Evolutionary conservation across 2,329 filamentous ascomycete species (phyloP).

Genomic region (Microcyclosporella mali): DNA sequence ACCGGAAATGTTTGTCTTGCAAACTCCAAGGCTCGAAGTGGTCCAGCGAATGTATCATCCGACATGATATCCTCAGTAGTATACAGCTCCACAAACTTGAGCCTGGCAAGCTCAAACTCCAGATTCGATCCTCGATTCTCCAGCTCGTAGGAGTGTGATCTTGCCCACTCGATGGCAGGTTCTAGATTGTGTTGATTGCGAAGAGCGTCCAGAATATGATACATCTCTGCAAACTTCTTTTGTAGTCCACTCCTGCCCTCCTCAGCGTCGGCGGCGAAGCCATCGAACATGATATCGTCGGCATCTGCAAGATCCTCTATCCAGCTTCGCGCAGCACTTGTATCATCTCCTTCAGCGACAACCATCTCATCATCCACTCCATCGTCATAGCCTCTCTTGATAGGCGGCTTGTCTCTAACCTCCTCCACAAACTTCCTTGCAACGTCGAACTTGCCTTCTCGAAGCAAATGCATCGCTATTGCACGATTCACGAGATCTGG

Average conservation of each 20-base stretch:
- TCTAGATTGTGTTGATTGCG: conserved; percentile 64
- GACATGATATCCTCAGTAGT: conserved; percentile 39
- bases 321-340: conserved; percentile 13
- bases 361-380: conserved; percentile 4
- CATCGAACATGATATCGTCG: conserved; percentile 17
- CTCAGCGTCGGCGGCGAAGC: conserved; percentile 11
- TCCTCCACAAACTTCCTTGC: conserved; percentile 80
- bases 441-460: conserved; percentile 87
- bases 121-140: conserved; percentile 83
- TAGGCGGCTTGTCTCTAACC: conserved; percentile 35
- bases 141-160: conserved; percentile 61
- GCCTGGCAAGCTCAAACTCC: conserved; percentile 85
- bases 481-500: conserved; percentile 79
- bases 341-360: conserved; percentile 5
- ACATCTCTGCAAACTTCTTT: conserved; percentile 80
- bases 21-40: conserved; percentile 64
- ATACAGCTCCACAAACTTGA: conserved; percentile 88
- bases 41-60: conserved; percentile 49
- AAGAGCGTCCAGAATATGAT: conserved; percentile 74
- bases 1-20: conserved; percentile 65
- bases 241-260: conserved; percentile 51
- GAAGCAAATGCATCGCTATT: conserved; percentile 91
- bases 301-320: conserved; percentile 19
- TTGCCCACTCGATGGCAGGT: conserved; percentile 84
- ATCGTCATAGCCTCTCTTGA: conserved; percentile 2